phyloP scores from a whole-genome alignment of 2,329 filamentous ascomycete genomes.

The Phymatotrichopsis omnivora region DNA sequence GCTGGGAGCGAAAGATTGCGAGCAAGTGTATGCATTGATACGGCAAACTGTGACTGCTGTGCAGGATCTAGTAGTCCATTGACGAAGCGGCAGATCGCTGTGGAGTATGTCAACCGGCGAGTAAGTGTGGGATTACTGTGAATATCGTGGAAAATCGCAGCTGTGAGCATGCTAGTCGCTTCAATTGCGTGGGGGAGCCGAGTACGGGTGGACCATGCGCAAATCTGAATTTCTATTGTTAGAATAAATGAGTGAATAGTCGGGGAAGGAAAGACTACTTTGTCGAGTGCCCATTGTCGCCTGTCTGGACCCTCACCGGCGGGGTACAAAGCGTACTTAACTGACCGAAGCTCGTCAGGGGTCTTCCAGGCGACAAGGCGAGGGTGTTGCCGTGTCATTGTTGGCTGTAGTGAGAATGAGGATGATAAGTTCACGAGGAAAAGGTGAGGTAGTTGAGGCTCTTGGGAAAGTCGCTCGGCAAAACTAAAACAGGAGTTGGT shows the following conservation, averaged over 20 bases:
- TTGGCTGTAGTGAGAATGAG: background rate
- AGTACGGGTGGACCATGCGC: conserved; percentile 57
- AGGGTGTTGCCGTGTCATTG: conserved; percentile 2
- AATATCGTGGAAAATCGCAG: conserved; percentile 57
- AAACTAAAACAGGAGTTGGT: too few species aligned
- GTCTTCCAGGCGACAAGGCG: conserved; percentile 25
- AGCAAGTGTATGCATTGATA: conserved; percentile 57
- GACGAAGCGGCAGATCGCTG: conserved; percentile 69
- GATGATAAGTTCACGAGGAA: background rate
- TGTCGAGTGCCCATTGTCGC: conserved; percentile 15
- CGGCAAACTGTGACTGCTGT: conserved; percentile 55
- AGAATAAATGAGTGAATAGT: background rate
- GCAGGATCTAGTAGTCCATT: conserved; percentile 67
- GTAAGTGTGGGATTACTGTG: conserved; percentile 43
- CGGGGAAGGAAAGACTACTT: conserved; percentile 2
- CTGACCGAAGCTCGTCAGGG: conserved; percentile 15
- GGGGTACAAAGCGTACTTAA: conserved; percentile 24
- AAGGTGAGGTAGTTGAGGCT: background rate
- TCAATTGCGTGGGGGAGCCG: conserved; percentile 70
- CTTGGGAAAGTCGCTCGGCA: background rate
- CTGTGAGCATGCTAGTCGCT: conserved; percentile 62
- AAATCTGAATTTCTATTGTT: conserved; percentile 13
- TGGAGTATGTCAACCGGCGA: conserved; percentile 58
- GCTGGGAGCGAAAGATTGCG: conserved; percentile 59
- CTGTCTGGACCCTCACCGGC: conserved; percentile 9